These are phyloP conservation scores for Skeletonema grethae DNA, from an alignment of 108 stramenopile species.

Conservation along the genomic window DNA sequence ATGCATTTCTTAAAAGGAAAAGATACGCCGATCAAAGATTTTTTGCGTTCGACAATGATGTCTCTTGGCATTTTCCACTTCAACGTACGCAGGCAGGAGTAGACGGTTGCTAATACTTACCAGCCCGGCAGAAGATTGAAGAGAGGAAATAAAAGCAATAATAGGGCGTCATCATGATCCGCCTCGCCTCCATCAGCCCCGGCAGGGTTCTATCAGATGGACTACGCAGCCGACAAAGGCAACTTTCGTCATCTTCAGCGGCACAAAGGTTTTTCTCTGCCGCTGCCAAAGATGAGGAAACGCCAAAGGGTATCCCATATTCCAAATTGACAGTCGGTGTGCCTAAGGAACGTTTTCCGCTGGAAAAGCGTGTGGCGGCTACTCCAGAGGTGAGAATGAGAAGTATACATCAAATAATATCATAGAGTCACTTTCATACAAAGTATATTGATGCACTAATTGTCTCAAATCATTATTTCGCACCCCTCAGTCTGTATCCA, in stretches of 20 bases:
- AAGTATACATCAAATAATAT: neutral
- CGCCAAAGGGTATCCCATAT: conserved; percentile 71
- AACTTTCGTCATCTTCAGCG: conserved; percentile 3
- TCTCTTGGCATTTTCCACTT: too few species aligned
- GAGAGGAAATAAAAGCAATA: neutral
- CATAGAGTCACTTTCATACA: neutral
- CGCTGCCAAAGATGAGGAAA: conserved; percentile 24
- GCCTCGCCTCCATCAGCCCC: conserved; percentile 3
- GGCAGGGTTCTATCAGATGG: conserved; percentile 3
- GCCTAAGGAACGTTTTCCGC: conserved; percentile 88
- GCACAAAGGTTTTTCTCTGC: conserved; percentile 12
- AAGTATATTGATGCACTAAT: neutral
- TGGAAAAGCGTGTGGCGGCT: conserved; percentile 92
- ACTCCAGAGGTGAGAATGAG: conserved; percentile 69
- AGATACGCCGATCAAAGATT: neutral
- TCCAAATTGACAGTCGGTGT: conserved; percentile 90
- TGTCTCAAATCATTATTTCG: neutral
- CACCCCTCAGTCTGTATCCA: conserved; percentile 56
- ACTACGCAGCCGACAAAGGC: neutral
- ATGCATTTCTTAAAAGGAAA: neutral
- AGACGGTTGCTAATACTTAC: too few species aligned
- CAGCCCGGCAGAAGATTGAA: neutral
- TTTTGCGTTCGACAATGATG: neutral
- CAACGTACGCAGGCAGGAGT: too few species aligned
- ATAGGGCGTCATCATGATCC: neutral